phyloP scores from a whole-genome alignment of 805 yeast species.

The Candida krabiensis region DNA sequence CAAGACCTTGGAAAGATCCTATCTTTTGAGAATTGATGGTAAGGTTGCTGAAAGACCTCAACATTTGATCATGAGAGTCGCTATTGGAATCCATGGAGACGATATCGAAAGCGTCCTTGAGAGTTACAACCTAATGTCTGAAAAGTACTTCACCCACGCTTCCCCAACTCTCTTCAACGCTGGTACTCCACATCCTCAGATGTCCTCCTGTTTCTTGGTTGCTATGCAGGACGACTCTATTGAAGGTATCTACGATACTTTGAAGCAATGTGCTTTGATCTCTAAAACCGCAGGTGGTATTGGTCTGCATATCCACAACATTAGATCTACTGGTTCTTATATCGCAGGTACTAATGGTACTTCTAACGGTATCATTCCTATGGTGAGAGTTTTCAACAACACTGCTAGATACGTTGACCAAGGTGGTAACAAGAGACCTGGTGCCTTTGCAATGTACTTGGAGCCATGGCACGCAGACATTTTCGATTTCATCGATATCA shows the following conservation, averaged over 20 bases:
- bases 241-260: constrained; percentile 61
- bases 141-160: constrained; percentile 58
- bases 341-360: constrained; percentile 65
- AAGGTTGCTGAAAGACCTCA: constrained; percentile 63
- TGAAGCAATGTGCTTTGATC: constrained; percentile 60
- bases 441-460: constrained; percentile 59
- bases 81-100: constrained; percentile 58
- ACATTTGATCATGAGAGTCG: constrained; percentile 61
- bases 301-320: constrained; percentile 61
- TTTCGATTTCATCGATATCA: constrained; percentile 56
- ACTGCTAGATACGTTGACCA: constrained; percentile 66
- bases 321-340: constrained; percentile 58
- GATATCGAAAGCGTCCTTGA: constrained; percentile 54
- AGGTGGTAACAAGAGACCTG: constrained; percentile 67
- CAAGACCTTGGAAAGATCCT: constrained; percentile 61
- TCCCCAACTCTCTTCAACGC: constrained; percentile 64
- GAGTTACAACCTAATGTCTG: constrained; percentile 59
- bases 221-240: constrained; percentile 66
- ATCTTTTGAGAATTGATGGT: constrained; percentile 53
- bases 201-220: constrained; percentile 63
- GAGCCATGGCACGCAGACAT: constrained; percentile 68
- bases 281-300: constrained; percentile 66
- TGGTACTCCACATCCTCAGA: constrained; percentile 59
- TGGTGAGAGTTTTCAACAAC: constrained; percentile 62
- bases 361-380: constrained; percentile 61